These are phyloP conservation scores for Mrakia frigida DNA, from an alignment of 768 basidiomycete genomes.

Conservation along the genomic window DNA sequence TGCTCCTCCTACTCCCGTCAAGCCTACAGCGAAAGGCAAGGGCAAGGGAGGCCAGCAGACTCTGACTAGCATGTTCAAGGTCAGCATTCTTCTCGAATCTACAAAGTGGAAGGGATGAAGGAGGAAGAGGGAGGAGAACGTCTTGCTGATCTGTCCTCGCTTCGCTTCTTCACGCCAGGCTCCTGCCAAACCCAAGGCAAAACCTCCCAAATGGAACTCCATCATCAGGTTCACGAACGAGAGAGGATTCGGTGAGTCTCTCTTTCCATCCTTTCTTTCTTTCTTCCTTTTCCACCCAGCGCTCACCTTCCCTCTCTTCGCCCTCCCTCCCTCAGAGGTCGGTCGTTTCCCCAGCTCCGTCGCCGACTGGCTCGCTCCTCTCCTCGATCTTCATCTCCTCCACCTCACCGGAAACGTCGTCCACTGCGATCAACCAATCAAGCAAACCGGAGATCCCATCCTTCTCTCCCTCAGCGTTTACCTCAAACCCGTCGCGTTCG, in stretches of 20 bases:
- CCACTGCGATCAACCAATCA: slow-evolving; percentile 24
- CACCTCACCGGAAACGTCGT: slow-evolving; percentile 27
- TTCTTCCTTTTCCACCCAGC: neutral
- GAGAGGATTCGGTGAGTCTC: slow-evolving; percentile 24
- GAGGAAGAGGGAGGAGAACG: neutral
- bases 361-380: slow-evolving; percentile 29
- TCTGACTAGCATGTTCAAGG: slow-evolving; percentile 11
- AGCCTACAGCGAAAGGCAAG: neutral
- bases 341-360: slow-evolving; percentile 9
- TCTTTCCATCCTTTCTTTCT: neutral
- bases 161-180: neutral
- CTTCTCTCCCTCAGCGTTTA: slow-evolving; percentile 22
- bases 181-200: slow-evolving; percentile 15
- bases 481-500: slow-evolving; percentile 26
- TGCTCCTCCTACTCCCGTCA: neutral
- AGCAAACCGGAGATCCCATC: slow-evolving; percentile 28
- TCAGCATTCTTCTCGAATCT: neutral
- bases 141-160: neutral
- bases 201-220: slow-evolving; percentile 17
- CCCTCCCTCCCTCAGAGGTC: neutral
- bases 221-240: slow-evolving; percentile 31
- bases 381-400: slow-evolving; percentile 30
- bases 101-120: neutral
- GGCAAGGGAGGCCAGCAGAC: neutral
- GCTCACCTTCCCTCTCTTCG: neutral